Evolutionary conservation across 257 asterid species (phyloP).

Genomic region (Anisodus tanguticus): DNA sequence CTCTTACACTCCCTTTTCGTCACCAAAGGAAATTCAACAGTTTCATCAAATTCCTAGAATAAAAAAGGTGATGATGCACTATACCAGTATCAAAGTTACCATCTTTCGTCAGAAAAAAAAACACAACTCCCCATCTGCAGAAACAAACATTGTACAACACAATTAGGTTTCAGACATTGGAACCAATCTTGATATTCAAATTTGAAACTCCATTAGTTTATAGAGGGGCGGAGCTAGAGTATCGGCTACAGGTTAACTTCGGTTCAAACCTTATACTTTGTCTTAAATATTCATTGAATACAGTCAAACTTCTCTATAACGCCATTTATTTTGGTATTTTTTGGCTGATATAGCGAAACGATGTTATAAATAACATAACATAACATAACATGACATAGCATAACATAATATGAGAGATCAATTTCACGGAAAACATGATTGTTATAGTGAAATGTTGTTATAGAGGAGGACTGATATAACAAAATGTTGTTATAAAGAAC

Average conservation of each 20-base stretch:
- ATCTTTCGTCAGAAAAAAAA: background rate
- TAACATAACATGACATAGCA: conserved; percentile 28
- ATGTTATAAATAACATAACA: background rate
- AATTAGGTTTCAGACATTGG: background rate
- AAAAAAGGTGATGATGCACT: conserved; percentile 6
- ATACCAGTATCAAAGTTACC: background rate
- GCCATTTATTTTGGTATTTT: no score
- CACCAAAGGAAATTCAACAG: conserved; percentile 16
- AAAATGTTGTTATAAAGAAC: background rate
- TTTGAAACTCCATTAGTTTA: background rate
- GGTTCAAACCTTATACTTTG: background rate
- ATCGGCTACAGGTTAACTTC: background rate
- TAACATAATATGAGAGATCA: background rate
- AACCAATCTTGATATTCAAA: conserved; percentile 1
- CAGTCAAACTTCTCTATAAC: no score
- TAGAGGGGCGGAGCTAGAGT: background rate
- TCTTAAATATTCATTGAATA: background rate
- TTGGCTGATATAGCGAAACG: no score
- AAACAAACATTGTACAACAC: background rate
- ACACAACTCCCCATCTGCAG: background rate
- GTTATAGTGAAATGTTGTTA: no score
- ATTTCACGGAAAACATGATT: no score
- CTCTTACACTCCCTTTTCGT: background rate
- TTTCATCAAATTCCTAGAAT: conserved; percentile 34
- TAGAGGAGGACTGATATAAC: background rate